Percentiles rank a stretch among this genome's conserved stretches.
phyloP scores from a whole-genome alignment of 768 basidiomycete species.

The Mycena floridula region DNA sequence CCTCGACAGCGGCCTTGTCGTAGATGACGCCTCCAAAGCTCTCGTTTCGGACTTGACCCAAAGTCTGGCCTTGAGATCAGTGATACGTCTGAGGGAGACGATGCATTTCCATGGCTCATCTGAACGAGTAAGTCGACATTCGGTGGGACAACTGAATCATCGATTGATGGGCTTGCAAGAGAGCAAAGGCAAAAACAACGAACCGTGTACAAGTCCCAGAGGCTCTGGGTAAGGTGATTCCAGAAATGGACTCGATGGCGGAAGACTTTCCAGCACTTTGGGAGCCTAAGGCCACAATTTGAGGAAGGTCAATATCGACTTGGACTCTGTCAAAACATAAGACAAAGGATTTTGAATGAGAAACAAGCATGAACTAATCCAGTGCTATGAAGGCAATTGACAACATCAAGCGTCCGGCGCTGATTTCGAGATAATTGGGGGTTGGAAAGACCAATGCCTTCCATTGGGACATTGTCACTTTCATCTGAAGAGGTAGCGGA shows the following conservation, averaged over 20 bases:
- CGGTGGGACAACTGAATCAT: conserved; percentile 27
- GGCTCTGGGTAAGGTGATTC: conserved; percentile 62
- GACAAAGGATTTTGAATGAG: background rate
- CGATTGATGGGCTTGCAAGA: background rate
- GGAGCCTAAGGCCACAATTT: conserved; percentile 68
- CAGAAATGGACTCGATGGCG: conserved; percentile 71
- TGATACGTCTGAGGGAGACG: conserved; percentile 41
- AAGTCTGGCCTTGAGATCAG: conserved; percentile 30
- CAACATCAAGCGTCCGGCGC: conserved; percentile 48
- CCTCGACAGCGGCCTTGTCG: conserved; percentile 51
- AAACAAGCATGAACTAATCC: conserved; percentile 35
- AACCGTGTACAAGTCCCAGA: conserved; percentile 76
- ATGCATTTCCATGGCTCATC: conserved; percentile 40
- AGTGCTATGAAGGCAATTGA: conserved; percentile 55
- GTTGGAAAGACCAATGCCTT: conserved; percentile 46
- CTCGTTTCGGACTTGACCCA: conserved; percentile 31
- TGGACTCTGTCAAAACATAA: conserved; percentile 43
- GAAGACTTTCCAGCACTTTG: conserved; percentile 78
- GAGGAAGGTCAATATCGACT: conserved; percentile 64
- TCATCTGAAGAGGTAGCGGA: too few relatives aligned
- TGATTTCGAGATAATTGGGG: conserved; percentile 33
- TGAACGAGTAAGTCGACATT: conserved; percentile 44
- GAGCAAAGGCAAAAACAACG: background rate
- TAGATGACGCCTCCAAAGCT: conserved; percentile 43
- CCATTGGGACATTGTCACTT: background rate